Evolutionary conservation across 495 filamentous ascomycete species (phyloP).

Genomic region (Tricharina praecox): DNA sequence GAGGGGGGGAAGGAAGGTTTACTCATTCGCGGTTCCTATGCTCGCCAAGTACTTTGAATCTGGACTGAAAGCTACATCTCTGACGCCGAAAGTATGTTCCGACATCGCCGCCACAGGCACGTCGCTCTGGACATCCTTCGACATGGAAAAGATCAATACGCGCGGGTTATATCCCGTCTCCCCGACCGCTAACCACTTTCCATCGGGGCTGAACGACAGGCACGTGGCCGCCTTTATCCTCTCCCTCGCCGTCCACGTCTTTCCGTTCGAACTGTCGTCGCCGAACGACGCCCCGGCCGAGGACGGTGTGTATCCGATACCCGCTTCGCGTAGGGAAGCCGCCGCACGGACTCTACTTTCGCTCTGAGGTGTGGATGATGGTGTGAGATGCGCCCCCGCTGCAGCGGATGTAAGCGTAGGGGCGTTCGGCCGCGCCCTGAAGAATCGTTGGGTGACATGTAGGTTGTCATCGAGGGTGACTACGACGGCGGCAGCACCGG

Average conservation of each 20-base stretch:
- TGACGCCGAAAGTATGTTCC: conserved; percentile 82
- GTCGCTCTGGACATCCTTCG: conserved; percentile 57
- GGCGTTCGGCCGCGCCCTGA: conserved; percentile 67
- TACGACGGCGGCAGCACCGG: conserved; percentile 86
- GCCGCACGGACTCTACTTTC: conserved; percentile 44
- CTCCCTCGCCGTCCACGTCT: conserved; percentile 70
- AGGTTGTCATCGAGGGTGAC: conserved; percentile 57
- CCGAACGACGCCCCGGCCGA: conserved; percentile 29
- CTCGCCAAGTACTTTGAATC: conserved; percentile 79
- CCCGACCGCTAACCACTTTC: conserved; percentile 74
- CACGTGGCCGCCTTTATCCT: conserved; percentile 93
- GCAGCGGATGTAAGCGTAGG: conserved; percentile 35
- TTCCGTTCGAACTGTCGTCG: conserved; percentile 46
- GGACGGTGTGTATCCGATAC: conserved; percentile 30
- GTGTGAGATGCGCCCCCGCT: conserved; percentile 27
- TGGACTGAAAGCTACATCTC: conserved; percentile 71
- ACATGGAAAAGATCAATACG: conserved; percentile 72
- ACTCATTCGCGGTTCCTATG: conserved; percentile 69
- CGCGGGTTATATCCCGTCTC: conserved; percentile 90
- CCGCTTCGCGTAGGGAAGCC: conserved; percentile 39
- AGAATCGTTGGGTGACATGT: conserved; percentile 68
- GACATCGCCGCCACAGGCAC: conserved; percentile 66
- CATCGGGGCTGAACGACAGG: conserved; percentile 78
- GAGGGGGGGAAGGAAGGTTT: too few relatives aligned
- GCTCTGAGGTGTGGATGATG: conserved; percentile 47